Base-by-base conservation (phyloP, 2,329 filamentous ascomycete species). In the Talaromyces sp. region DNA sequence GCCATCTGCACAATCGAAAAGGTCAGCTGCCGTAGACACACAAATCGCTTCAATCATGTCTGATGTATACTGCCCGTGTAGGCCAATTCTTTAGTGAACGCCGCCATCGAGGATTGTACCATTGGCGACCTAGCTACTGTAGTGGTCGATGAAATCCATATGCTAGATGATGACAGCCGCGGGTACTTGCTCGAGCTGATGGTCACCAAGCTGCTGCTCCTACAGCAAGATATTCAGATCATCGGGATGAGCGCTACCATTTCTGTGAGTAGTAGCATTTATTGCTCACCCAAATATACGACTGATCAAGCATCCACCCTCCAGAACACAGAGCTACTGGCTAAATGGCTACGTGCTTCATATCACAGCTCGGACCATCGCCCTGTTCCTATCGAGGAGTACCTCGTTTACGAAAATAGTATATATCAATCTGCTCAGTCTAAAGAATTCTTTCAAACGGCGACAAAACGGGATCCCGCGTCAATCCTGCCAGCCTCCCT, bases 1-100 rank as follows among this genome's bases (percentile, higher is more conserved):
- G 89, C 86, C 1, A 84, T 92, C 46, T 92, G 89, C 75, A 92
- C 89, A 0, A 87, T 92, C 62, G 89, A 93, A 76, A 93, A 92
- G 84, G 84, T 82, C 21, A 41, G 55, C 55, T 52, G 27, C 31
- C 29, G 24, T 59, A 27, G 54, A 31, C 17, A 13, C 17, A 31
- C 43, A 10, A 13, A 43, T 29, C 17, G 11, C 14, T 49, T 31
- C 46, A 43, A 27, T 21, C 1, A 6, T 60, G 14, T 31, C 35
- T 46, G 50, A 57, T 58, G 35, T 50, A n/a, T 55, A 27, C 31
- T 49, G 38, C 50, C 41, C 32, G 21, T n/a, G 51, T 55, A 90
- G 87, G 89, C 89, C 58, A 93, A 92, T 68, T 82, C 86, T 11
- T 80, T 93, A 43, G 81, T 91, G 29, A 92, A 93, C 66, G 78